Conservation (phyloP, 768 basidiomycete genomes). For the Trametes villosa region DNA sequence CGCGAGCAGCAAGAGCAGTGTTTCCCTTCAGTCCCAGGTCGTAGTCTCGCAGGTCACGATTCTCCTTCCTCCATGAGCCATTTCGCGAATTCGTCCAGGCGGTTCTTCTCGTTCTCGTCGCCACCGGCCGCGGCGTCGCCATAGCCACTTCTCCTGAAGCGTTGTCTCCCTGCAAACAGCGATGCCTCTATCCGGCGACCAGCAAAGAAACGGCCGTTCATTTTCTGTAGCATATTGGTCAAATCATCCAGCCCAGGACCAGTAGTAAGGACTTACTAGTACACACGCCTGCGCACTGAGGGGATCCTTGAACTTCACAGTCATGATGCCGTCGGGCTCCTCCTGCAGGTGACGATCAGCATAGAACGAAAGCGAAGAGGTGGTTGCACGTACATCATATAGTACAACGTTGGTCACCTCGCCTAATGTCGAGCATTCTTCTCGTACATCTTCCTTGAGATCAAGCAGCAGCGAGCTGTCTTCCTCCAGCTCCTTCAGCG, state of each 20-base stretch:
- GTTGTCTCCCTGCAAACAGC: constrained; percentile 79
- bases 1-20: neutral
- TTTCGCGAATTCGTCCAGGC: constrained; percentile 84
- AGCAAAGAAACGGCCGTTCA: constrained; percentile 92
- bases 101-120: constrained; percentile 78
- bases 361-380: neutral
- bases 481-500: constrained; percentile 80
- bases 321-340: constrained; percentile 94
- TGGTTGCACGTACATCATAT: constrained; percentile 93
- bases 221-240: constrained; percentile 62
- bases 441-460: constrained; percentile 94
- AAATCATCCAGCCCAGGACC: neutral
- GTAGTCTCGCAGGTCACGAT: constrained; percentile 31
- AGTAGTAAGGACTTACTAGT: constrained; percentile 52
- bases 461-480: constrained; percentile 87
- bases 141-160: constrained; percentile 76
- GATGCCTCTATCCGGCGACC: constrained; percentile 83
- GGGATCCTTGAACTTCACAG: constrained; percentile 92
- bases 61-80: constrained; percentile 88
- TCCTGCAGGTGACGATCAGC: constrained; percentile 51
- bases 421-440: constrained; percentile 87
- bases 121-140: constrained; percentile 66
- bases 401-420: constrained; percentile 95
- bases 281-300: constrained; percentile 94
- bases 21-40: neutral